Conservation (phyloP, 2,329 filamentous ascomycete species). For the Cercospora citrullina region DNA sequence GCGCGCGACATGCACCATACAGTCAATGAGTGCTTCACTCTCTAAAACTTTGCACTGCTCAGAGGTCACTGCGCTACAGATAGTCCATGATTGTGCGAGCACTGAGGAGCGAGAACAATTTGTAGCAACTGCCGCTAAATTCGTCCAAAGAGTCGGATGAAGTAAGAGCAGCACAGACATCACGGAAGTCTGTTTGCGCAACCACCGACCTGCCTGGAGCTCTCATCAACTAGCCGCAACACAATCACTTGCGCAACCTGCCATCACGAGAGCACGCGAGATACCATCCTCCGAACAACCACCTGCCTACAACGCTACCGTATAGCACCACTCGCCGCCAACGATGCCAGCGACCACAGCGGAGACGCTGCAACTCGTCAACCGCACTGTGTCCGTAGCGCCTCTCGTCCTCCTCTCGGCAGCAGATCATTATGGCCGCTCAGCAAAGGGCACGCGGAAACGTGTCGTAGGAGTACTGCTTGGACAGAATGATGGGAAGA, state of each 20-base stretch:
- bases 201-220: conserved; percentile 12
- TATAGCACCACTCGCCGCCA: conserved; percentile 19
- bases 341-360: conserved; percentile 94
- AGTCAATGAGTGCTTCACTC: too few relatives aligned
- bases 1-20: too few relatives aligned
- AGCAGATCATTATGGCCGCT: conserved; percentile 97
- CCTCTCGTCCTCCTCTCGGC: conserved; percentile 95
- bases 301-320: neutral
- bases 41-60: neutral
- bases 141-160: neutral
- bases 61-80: neutral
- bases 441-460: conserved; percentile 81
- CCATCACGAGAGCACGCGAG: conserved; percentile 15
- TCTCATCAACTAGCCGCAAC: neutral
- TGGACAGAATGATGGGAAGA: conserved; percentile 94
- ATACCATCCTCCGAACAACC: neutral
- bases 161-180: conserved; percentile 8
- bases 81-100: neutral
- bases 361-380: conserved; percentile 93
- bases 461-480: conserved; percentile 92
- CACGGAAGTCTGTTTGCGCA: conserved; percentile 3
- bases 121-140: neutral
- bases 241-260: conserved; percentile 4
- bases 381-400: conserved; percentile 92
- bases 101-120: neutral